A percentile compares a stretch with the other conserved stretches of the same genome.
These are phyloP conservation scores for Ganoderma resinaceum DNA, from an alignment of 1,284 basidiomycete species.

Conservation along the genomic window DNA sequence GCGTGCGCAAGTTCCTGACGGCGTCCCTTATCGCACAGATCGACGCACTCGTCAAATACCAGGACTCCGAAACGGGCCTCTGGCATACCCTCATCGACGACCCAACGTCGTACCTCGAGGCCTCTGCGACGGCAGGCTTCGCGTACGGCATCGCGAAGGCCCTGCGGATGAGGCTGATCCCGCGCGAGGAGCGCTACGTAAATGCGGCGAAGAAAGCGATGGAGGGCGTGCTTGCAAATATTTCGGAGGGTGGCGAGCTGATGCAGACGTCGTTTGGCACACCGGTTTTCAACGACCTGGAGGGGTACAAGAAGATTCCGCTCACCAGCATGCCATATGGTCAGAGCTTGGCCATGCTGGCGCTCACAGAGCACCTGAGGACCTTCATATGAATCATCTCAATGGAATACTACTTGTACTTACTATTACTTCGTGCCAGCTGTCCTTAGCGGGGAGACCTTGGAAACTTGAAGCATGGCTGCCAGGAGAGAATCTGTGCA, in stretches of 20 bases:
- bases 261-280: conserved; percentile 65
- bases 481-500: too few relatives aligned
- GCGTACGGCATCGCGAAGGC: conserved; percentile 66
- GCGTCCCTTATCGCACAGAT: conserved; percentile 59
- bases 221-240: conserved; percentile 58
- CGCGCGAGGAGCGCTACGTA: conserved; percentile 53
- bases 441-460: too few relatives aligned
- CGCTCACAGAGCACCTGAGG: conserved; percentile 54
- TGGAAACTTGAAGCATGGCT: too few relatives aligned
- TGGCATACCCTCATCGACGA: conserved; percentile 73
- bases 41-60: conserved; percentile 57
- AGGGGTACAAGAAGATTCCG: conserved; percentile 62
- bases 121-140: conserved; percentile 67
- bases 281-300: conserved; percentile 60
- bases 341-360: conserved; percentile 61
- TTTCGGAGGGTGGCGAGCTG: conserved; percentile 60
- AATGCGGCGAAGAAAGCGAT: conserved; percentile 56
- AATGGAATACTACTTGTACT: too few relatives aligned
- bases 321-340: conserved; percentile 74
- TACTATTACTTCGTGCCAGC: too few relatives aligned
- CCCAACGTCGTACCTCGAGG: conserved; percentile 63
- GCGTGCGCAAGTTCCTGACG: conserved; percentile 54
- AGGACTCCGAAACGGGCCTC: conserved; percentile 57
- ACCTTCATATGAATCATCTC: conserved; percentile 43
- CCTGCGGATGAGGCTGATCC: conserved; percentile 55